Evolutionary conservation across 495 filamentous ascomycete genomes (phyloP).

Genomic region (Penicillium verhagenii): DNA sequence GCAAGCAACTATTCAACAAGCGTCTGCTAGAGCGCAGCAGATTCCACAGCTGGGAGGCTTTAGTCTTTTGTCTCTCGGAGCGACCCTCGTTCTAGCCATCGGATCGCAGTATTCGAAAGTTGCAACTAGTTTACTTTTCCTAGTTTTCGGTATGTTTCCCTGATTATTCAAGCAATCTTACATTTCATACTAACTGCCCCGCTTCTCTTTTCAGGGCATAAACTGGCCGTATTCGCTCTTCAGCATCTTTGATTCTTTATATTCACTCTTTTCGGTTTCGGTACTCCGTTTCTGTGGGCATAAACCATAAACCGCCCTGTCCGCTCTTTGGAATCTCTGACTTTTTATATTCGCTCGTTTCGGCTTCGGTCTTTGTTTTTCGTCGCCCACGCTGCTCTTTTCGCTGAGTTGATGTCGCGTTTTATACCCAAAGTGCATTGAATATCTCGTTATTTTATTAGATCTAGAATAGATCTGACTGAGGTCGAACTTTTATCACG

Average conservation of each 20-base stretch:
- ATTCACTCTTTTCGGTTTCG: not conserved
- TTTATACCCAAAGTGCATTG: not conserved
- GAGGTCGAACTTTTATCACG: no score
- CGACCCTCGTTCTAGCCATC: not conserved
- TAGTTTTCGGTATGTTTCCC: constrained; percentile 20
- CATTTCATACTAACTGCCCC: no score
- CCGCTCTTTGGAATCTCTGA: not conserved
- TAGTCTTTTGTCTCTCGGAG: not conserved
- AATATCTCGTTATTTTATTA: not conserved
- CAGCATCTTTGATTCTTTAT: not conserved
- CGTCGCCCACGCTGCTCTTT: not conserved
- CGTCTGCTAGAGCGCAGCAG: constrained; percentile 32
- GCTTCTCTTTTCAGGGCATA: not conserved
- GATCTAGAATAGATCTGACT: no score
- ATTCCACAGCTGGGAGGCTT: constrained; percentile 10
- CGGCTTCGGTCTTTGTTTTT: not conserved
- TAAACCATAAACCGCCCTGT: not conserved
- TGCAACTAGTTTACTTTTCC: constrained; percentile 18
- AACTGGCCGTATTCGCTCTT: not conserved
- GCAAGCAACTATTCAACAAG: constrained; percentile 40
- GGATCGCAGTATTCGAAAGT: constrained; percentile 3
- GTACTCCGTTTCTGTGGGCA: not conserved
- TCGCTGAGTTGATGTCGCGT: not conserved
- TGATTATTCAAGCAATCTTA: no score
- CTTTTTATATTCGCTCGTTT: not conserved